Base-by-base conservation (phyloP, 2,329 filamentous ascomycete species). In the Aspergillus uvarum region DNA sequence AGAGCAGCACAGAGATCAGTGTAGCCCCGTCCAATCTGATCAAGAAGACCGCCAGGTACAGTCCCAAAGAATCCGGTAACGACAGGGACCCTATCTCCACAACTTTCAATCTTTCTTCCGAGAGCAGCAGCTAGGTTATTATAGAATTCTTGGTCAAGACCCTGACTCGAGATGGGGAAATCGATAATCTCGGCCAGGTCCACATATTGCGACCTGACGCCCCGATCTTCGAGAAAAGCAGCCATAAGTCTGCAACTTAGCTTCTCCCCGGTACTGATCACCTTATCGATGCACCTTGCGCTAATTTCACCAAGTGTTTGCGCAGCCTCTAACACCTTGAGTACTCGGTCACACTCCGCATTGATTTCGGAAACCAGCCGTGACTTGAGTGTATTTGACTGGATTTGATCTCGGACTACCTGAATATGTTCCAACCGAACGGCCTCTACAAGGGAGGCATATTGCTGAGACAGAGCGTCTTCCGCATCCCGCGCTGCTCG, bases 251-350 rank as follows among this genome's bases (percentile, higher is more conserved):
- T 85, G 76, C 94, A 98, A 77, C 92, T 96, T 67, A 99, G 81
- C 80, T 96, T 98, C 83, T 99, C 95, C 58, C 95, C 95, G 68
- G 95, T 92, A 74, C 92, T 96, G 62, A 98, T 89, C 63, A 99
- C 91, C 68, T 94, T 89, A 72, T 95, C 91, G 74, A 92, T 91
- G 60, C 88, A 89, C 68, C 89, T 84, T 5, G 89, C 85, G 73
- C 91, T 91, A 70, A 93, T 89, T 74, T 93, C 90, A 24, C 80
- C 80, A 29, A 82, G 74, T 4, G 80, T 82, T 68, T 87, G 85
- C 22, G 86, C 85, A 21, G 85, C 85, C 68, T 87, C 83, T 57
- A 89, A 74, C 47, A 89, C 95, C 77, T 92, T 92, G 65, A 89
- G 81, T 60, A 98, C 85, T 72, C 89, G 87, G 67, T 88, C 83